Evolutionary conservation across 1,139 yeast species (phyloP).

Genomic region (Hyphopichia wangnamkhiaoensis): DNA sequence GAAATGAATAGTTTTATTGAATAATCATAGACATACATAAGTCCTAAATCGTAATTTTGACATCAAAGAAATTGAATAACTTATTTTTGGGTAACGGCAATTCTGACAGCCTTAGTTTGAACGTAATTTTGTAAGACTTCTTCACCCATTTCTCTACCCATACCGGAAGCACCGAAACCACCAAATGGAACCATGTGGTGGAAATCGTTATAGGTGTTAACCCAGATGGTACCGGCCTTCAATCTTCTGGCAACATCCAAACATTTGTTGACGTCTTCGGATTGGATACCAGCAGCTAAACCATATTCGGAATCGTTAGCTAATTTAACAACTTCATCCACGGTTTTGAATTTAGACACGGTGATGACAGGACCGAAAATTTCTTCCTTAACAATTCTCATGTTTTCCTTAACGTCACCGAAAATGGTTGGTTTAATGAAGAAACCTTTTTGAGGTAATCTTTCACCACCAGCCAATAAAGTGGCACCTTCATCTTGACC

Average conservation of each 20-base stretch:
- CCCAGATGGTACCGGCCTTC: constrained; percentile 83
- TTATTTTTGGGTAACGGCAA: constrained; percentile 13
- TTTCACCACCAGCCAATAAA: constrained; percentile 24
- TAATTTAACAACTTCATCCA: constrained; percentile 24
- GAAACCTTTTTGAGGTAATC: constrained; percentile 23
- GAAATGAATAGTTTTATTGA: too few relatives aligned
- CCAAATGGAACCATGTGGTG: constrained; percentile 82
- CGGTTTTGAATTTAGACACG: constrained; percentile 26
- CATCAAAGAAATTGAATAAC: too few relatives aligned
- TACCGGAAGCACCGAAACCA: constrained; percentile 85
- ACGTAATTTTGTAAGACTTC: constrained; percentile 84
- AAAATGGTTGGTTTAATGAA: constrained; percentile 28
- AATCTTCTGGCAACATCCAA: constrained; percentile 64
- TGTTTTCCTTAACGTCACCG: constrained; percentile 25
- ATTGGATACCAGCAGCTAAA: constrained; percentile 79
- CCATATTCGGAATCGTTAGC: constrained; percentile 53
- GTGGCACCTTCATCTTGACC: constrained; percentile 55
- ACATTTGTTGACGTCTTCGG: constrained; percentile 69
- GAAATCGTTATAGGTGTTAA: constrained; percentile 83
- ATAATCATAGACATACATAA: too few relatives aligned
- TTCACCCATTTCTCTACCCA: constrained; percentile 90
- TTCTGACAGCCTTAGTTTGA: constrained; percentile 78
- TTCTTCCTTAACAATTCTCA: constrained; percentile 30
- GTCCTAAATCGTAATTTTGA: too few relatives aligned
- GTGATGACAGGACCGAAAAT: constrained; percentile 32